phyloP scores from a whole-genome alignment of 2,329 filamentous ascomycete genomes.

The Cercospora sesami region DNA sequence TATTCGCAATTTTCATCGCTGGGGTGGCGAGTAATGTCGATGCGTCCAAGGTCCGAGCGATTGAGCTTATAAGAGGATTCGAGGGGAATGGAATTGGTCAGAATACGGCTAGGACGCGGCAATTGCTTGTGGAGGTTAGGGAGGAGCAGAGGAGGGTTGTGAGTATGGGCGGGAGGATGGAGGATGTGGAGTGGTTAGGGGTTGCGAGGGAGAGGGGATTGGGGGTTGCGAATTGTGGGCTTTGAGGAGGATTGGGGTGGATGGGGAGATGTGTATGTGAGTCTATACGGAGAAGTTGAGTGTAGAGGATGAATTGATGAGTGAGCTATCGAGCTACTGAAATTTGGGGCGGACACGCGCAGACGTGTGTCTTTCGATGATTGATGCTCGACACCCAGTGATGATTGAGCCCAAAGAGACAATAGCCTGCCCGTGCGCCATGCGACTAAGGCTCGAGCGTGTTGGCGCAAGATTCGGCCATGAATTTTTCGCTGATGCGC shows the following conservation, averaged over 20 bases:
- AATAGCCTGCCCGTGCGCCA: no score
- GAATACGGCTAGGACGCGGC: constrained; percentile 49
- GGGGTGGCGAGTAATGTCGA: constrained; percentile 48
- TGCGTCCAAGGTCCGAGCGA: constrained; percentile 48
- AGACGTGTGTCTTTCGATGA: no score
- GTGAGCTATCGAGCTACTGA: not conserved
- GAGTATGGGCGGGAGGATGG: constrained; percentile 40
- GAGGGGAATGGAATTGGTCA: constrained; percentile 51
- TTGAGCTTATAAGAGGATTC: constrained; percentile 52
- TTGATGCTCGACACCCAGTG: no score
- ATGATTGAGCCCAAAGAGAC: no score
- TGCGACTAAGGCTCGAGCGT: no score
- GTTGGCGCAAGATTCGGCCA: no score
- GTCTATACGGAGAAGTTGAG: not conserved
- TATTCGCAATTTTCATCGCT: constrained; percentile 58
- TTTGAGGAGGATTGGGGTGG: constrained; percentile 39
- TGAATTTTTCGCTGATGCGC: no score
- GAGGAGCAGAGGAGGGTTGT: constrained; percentile 47
- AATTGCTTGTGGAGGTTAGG: constrained; percentile 50
- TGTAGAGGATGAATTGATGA: not conserved
- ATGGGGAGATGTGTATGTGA: not conserved
- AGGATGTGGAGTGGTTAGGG: constrained; percentile 54
- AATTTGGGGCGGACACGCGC: no score
- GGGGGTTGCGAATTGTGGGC: constrained; percentile 54
- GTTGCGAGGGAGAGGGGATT: constrained; percentile 49